These are phyloP conservation scores for Begonia masoniana DNA, from an alignment of 306 rosid species.

Conservation along the genomic window DNA sequence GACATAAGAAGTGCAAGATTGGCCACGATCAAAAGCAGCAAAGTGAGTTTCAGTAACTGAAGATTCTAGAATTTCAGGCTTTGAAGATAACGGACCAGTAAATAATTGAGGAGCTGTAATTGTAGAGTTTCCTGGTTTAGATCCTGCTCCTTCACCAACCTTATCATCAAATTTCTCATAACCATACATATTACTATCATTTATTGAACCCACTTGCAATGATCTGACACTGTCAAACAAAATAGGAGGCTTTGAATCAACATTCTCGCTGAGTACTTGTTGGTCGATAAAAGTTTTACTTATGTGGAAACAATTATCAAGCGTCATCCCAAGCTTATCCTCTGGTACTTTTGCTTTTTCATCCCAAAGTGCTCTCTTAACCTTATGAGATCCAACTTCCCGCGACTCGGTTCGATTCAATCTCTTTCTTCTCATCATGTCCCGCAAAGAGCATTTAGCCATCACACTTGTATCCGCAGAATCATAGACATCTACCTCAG, in stretches of 20 bases:
- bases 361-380: constrained; percentile 24
- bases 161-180: constrained; percentile 7
- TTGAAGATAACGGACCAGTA: constrained; percentile 5
- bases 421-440: constrained; percentile 86
- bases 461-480: constrained; percentile 20
- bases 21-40: constrained; percentile 4
- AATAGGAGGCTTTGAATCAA: constrained; percentile 13
- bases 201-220: too few relatives aligned
- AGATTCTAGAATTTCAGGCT: constrained; percentile 15
- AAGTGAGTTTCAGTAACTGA: constrained; percentile 15
- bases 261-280: constrained; percentile 15
- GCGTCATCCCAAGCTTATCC: constrained; percentile 9
- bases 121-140: not conserved
- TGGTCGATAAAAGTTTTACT: constrained; percentile 13
- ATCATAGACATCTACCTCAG: constrained; percentile 14
- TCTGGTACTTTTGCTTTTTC: constrained; percentile 18
- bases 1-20: constrained; percentile 7
- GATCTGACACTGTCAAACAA: too few relatives aligned
- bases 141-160: constrained; percentile 7
- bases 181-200: constrained; percentile 5
- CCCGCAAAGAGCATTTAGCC: constrained; percentile 56
- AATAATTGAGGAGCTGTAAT: constrained; percentile 14
- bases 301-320: constrained; percentile 8
- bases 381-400: constrained; percentile 24
- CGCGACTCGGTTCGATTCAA: constrained; percentile 29